These are phyloP conservation scores for Plectosphaerella cucumerina DNA, from an alignment of 2,329 filamentous ascomycete genomes.

Conservation along the genomic window DNA sequence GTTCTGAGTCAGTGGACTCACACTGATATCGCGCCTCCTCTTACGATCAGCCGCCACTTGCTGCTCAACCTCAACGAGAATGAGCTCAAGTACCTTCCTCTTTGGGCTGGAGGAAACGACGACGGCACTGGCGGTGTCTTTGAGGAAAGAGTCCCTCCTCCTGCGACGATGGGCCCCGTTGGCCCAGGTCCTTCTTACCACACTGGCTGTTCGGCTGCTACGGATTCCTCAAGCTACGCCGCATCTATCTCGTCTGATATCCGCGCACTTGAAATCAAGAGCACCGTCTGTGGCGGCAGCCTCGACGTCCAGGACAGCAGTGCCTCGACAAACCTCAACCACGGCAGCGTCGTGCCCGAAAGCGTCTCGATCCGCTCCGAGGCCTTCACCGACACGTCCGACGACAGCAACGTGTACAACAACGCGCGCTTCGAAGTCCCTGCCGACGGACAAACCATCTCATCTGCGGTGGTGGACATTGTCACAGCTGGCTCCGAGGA, in stretches of 20 bases:
- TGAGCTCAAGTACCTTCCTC: constrained; percentile 59
- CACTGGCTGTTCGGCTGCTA: constrained; percentile 35
- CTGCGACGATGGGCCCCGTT: constrained; percentile 37
- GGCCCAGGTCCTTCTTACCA: constrained; percentile 44
- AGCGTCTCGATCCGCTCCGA: constrained; percentile 28
- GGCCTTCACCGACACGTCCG: constrained; percentile 25
- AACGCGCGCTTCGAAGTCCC: constrained; percentile 29
- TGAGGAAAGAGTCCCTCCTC: constrained; percentile 30
- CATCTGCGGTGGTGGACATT: constrained; percentile 9
- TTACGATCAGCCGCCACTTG: constrained; percentile 33
- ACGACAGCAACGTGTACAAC: constrained; percentile 30
- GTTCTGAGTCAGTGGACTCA: constrained; percentile 6
- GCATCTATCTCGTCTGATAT: constrained; percentile 17
- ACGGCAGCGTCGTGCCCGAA: constrained; percentile 26
- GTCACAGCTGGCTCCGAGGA: constrained; percentile 5
- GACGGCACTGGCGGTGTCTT: constrained; percentile 49
- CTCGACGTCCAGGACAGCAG: constrained; percentile 34
- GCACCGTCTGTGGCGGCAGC: constrained; percentile 26
- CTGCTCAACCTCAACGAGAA: constrained; percentile 49
- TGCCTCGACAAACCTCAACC: constrained; percentile 27
- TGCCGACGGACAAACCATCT: constrained; percentile 21
- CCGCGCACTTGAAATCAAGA: constrained; percentile 24
- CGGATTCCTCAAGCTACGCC: constrained; percentile 25
- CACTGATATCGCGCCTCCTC: not conserved
- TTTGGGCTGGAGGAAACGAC: constrained; percentile 58